Conservation (phyloP, 257 asterid species). For the Pogostemon cablin region DNA sequence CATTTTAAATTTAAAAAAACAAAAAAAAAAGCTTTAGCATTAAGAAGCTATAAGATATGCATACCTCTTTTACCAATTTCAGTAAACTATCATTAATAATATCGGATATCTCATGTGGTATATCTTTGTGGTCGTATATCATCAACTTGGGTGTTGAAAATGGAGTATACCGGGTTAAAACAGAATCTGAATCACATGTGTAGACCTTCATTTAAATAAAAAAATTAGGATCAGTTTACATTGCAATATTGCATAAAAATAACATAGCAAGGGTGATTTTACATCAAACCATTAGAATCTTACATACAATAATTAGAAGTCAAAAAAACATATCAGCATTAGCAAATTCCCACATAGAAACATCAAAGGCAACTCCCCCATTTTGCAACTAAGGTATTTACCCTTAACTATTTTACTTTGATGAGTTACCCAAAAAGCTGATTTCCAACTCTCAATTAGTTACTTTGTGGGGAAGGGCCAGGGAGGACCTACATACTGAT, state of each 20-base stretch:
- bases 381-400: neutral
- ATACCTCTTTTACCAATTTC: constrained; percentile 50
- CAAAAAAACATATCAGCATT: neutral
- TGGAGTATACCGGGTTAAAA: constrained; percentile 50
- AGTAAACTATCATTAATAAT: constrained; percentile 34
- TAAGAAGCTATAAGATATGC: constrained; percentile 5
- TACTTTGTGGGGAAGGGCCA: too few species aligned
- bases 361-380: neutral
- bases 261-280: neutral
- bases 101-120: constrained; percentile 33
- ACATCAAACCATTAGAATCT: neutral
- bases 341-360: constrained; percentile 10
- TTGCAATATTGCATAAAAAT: neutral
- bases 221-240: constrained; percentile 29
- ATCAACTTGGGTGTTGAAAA: constrained; percentile 61
- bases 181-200: constrained; percentile 61
- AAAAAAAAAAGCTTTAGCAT: neutral
- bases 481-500: neutral
- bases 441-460: too few species aligned
- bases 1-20: neutral
- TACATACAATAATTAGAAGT: neutral
- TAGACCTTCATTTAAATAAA: constrained; percentile 57
- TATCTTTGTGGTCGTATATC: constrained; percentile 41
- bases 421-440: too few species aligned
- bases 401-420: neutral